Conservation (phyloP, 805 yeast species). For the Saturnispora quitensis region DNA sequence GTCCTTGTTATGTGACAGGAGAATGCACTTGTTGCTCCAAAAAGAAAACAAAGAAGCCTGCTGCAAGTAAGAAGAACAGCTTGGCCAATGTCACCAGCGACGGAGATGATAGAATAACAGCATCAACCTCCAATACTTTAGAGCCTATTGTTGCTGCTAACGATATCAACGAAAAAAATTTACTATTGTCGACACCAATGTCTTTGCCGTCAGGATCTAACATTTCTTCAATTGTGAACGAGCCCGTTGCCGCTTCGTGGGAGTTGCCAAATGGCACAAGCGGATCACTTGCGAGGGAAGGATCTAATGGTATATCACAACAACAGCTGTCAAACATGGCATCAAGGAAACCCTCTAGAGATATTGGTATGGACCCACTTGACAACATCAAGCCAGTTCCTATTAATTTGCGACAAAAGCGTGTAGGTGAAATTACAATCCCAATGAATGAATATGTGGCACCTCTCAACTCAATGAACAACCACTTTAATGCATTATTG, state of each 20-base stretch:
- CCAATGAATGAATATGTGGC: slow-evolving; percentile 30
- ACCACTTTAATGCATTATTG: slow-evolving; percentile 24
- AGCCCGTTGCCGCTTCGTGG: background rate
- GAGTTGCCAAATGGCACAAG: background rate
- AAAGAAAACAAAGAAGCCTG: slow-evolving; percentile 16
- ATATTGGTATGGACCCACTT: slow-evolving; percentile 26
- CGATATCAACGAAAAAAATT: background rate
- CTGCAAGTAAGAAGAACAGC: slow-evolving; percentile 9
- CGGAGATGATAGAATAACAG: background rate
- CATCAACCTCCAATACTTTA: background rate
- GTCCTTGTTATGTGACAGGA: slow-evolving; percentile 27
- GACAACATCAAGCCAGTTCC: slow-evolving; percentile 6
- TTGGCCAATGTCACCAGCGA: background rate
- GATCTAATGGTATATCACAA: slow-evolving; percentile 18
- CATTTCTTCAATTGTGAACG: background rate
- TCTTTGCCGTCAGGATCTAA: background rate
- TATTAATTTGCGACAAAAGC: slow-evolving; percentile 18
- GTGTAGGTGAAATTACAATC: slow-evolving; percentile 26
- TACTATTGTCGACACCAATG: background rate
- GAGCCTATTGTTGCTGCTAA: background rate
- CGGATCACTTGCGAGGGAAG: slow-evolving; percentile 14
- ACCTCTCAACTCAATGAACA: slow-evolving; percentile 30
- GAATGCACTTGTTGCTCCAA: slow-evolving; percentile 27
- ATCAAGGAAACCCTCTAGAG: slow-evolving; percentile 18
- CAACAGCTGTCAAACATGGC: slow-evolving; percentile 9